A percentile compares a stretch with the other conserved stretches of the same genome.
Evolutionary conservation across 495 filamentous ascomycete genomes (phyloP).

Genomic region (Aspergillus saccharolyticus): DNA sequence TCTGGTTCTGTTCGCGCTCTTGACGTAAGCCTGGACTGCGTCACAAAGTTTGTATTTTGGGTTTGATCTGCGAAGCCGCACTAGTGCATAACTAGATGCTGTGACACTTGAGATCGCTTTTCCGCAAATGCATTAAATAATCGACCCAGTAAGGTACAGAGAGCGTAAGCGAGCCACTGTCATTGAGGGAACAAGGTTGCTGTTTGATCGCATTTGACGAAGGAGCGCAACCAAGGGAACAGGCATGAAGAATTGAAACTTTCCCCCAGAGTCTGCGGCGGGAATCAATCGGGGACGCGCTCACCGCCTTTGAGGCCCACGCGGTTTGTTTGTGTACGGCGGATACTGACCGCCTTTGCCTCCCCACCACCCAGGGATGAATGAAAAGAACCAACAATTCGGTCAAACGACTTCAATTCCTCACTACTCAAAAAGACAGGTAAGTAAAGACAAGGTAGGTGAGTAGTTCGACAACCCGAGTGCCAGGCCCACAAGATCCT

Average conservation of each 20-base stretch:
- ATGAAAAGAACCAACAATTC: conserved; percentile 13
- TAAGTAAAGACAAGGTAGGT: conserved; percentile 9
- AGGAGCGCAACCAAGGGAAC: not conserved
- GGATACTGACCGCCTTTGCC: conserved; percentile 28
- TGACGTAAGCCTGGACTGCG: not conserved
- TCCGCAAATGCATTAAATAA: not conserved
- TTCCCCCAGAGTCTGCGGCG: not conserved
- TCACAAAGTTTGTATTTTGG: not conserved
- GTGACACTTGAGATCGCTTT: not conserved
- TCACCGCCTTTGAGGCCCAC: conserved; percentile 35
- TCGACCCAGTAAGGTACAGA: not conserved
- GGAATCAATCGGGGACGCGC: conserved; percentile 18
- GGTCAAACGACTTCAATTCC: conserved; percentile 5
- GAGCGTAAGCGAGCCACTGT: not conserved
- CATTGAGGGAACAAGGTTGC: not conserved
- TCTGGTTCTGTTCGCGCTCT: not conserved
- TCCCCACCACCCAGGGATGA: conserved; percentile 18
- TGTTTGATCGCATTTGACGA: not conserved
- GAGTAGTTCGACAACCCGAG: conserved; percentile 1
- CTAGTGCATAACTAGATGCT: not conserved
- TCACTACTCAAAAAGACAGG: conserved; percentile 11
- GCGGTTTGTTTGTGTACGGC: conserved; percentile 37
- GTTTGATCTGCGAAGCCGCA: not conserved
- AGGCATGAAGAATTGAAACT: not conserved
- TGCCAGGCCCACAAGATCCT: too few species aligned